Evolutionary conservation across 805 yeast species (phyloP).

Genomic region (Suhomyces emberorum): DNA sequence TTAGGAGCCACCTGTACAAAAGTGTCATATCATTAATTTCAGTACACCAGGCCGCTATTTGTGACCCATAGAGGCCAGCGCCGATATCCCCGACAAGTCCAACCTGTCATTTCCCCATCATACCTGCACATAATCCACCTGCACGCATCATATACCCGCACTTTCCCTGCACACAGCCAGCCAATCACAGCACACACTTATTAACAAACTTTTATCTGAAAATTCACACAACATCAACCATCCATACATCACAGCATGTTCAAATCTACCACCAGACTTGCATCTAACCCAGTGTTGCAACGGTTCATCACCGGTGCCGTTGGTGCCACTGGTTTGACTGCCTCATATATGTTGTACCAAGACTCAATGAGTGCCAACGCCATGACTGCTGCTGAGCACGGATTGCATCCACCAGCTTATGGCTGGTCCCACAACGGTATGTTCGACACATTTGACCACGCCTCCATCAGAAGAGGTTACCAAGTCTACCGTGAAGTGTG

Average conservation of each 20-base stretch:
- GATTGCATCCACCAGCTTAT: slow-evolving; percentile 90
- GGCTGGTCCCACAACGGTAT: slow-evolving; percentile 95
- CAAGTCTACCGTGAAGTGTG: slow-evolving; percentile 98
- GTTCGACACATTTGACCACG: slow-evolving; percentile 89
- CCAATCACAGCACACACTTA: slow-evolving; percentile 1
- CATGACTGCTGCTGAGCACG: slow-evolving; percentile 99
- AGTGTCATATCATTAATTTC: no score
- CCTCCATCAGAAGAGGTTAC: slow-evolving; percentile 96
- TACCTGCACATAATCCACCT: no score
- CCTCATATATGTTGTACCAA: slow-evolving; percentile 77
- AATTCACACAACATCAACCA: neutral
- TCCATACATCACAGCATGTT: slow-evolving; percentile 8
- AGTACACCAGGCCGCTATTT: no score
- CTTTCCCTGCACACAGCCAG: neutral
- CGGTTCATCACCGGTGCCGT: slow-evolving; percentile 60
- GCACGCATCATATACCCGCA: neutral
- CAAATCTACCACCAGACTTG: slow-evolving; percentile 9
- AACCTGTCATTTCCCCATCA: no score
- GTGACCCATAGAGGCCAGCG: no score
- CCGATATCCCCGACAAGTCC: no score
- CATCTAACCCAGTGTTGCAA: slow-evolving; percentile 27
- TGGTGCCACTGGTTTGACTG: slow-evolving; percentile 73
- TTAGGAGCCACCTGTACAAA: no score
- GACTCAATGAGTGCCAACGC: slow-evolving; percentile 88
- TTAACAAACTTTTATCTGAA: neutral